Evolutionary conservation across 108 stramenopile genomes (phyloP).

Genomic region (Aurantiochytrium sp.): DNA sequence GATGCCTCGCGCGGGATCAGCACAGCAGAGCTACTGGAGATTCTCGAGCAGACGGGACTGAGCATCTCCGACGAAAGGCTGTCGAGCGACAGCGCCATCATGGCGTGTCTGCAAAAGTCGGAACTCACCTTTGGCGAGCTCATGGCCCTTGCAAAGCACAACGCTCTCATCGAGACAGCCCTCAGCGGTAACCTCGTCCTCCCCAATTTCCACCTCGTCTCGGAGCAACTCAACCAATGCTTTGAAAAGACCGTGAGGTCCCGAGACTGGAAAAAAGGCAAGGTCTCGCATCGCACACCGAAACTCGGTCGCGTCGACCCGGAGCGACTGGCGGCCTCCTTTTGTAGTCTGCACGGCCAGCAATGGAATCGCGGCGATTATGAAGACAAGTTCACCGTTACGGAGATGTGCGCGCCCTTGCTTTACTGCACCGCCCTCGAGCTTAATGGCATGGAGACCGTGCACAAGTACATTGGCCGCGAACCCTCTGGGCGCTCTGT

Average conservation of each 20-base stretch:
- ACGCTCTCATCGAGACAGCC: background rate
- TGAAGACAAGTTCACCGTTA: background rate
- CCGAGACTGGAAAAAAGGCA: background rate
- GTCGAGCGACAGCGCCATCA: background rate
- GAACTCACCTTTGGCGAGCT: background rate
- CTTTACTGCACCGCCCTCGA: slow-evolving; percentile 12
- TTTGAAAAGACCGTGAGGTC: background rate
- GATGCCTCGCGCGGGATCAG: background rate
- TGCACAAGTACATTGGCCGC: background rate
- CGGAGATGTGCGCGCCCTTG: background rate
- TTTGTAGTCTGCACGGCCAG: background rate
- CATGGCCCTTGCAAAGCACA: background rate
- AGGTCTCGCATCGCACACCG: background rate
- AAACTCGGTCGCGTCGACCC: slow-evolving; percentile 1
- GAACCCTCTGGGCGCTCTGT: background rate
- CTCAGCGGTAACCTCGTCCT: background rate
- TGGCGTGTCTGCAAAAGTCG: background rate
- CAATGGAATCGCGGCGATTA: slow-evolving; percentile 7
- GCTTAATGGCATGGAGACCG: background rate
- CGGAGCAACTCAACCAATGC: background rate
- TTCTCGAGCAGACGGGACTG: background rate
- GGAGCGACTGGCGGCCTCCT: background rate
- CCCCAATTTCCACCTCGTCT: background rate
- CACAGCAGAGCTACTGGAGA: background rate
- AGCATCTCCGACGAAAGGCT: background rate